These are phyloP conservation scores for Trametes sp. DNA, from an alignment of 1,284 basidiomycete genomes.

Conservation along the genomic window DNA sequence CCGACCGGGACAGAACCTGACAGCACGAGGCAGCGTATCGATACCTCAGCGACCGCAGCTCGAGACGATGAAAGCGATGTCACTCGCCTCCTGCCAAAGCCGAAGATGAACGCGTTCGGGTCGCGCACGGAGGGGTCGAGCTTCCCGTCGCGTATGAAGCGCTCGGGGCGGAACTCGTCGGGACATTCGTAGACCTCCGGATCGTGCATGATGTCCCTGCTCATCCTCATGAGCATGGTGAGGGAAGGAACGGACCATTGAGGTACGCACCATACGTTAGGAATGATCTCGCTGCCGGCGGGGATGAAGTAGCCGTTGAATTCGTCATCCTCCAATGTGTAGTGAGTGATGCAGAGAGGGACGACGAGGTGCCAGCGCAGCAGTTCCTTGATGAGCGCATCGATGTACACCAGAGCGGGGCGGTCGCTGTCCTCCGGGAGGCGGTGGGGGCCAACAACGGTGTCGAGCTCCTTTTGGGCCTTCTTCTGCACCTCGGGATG, in stretches of 20 bases:
- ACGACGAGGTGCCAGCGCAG: slow-evolving; percentile 21
- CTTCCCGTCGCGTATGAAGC: slow-evolving; percentile 14
- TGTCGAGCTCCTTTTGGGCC: slow-evolving; percentile 45
- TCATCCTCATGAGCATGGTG: neutral
- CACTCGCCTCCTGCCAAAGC: slow-evolving; percentile 10
- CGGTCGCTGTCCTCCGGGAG: slow-evolving; percentile 43
- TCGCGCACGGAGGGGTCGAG: slow-evolving; percentile 3
- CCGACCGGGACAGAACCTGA: slow-evolving; percentile 15
- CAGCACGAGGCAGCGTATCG: no score
- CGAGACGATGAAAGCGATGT: neutral
- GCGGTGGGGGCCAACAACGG: slow-evolving; percentile 38
- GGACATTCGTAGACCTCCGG: slow-evolving; percentile 5
- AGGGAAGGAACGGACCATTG: neutral
- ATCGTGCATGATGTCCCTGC: slow-evolving; percentile 36
- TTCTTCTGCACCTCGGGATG: slow-evolving; percentile 41
- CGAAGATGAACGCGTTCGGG: slow-evolving; percentile 11
- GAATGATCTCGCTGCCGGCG: slow-evolving; percentile 28
- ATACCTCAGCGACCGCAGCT: no score
- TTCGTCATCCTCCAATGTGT: slow-evolving; percentile 16
- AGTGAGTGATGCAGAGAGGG: slow-evolving; percentile 12
- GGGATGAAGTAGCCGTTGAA: slow-evolving; percentile 31
- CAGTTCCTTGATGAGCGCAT: slow-evolving; percentile 43
- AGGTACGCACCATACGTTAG: slow-evolving; percentile 31
- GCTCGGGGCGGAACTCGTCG: slow-evolving; percentile 11
- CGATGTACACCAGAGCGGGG: slow-evolving; percentile 41